Evolutionary conservation across 352 stramenopile genomes (phyloP).

Genomic region (Hyaloperonospora brassicae): DNA sequence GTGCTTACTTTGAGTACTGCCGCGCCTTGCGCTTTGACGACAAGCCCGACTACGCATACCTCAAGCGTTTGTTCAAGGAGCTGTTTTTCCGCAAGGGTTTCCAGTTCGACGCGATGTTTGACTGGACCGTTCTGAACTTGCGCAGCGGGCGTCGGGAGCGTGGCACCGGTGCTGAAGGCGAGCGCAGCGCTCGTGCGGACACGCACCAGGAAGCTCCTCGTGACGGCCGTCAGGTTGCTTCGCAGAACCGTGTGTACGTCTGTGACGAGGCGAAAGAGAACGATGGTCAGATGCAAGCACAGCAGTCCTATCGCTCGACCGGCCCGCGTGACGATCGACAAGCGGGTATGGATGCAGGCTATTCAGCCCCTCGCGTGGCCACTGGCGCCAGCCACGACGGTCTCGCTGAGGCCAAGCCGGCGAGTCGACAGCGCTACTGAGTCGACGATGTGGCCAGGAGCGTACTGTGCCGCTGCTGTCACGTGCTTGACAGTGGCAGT

Average conservation of each 20-base stretch:
- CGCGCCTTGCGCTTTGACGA: constrained; percentile 80
- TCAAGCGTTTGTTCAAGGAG: constrained; percentile 97
- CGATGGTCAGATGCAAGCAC: constrained; percentile 36
- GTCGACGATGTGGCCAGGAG: constrained; percentile 10
- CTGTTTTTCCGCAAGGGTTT: constrained; percentile 98
- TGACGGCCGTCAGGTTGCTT: constrained; percentile 41
- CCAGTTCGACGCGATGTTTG: constrained; percentile 98
- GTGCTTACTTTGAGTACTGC: constrained; percentile 95
- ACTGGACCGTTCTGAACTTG: constrained; percentile 95
- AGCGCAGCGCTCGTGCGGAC: constrained; percentile 55
- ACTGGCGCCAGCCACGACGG: constrained; percentile 51
- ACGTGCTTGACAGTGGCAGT: constrained; percentile 15
- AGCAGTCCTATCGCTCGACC: constrained; percentile 50
- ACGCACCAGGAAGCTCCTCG: constrained; percentile 41
- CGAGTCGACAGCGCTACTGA: constrained; percentile 78
- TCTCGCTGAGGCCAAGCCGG: constrained; percentile 53
- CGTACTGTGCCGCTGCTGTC: constrained; percentile 12
- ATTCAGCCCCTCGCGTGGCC: constrained; percentile 53
- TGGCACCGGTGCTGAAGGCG: constrained; percentile 50
- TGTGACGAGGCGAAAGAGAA: constrained; percentile 61
- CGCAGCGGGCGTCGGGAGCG: constrained; percentile 58
- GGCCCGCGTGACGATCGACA: constrained; percentile 47
- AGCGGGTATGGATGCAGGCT: constrained; percentile 41
- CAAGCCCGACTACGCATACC: constrained; percentile 84
- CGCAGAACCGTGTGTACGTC: constrained; percentile 56